Conservation (phyloP, 441 rosid genomes). For the Erodium moschatum region DNA sequence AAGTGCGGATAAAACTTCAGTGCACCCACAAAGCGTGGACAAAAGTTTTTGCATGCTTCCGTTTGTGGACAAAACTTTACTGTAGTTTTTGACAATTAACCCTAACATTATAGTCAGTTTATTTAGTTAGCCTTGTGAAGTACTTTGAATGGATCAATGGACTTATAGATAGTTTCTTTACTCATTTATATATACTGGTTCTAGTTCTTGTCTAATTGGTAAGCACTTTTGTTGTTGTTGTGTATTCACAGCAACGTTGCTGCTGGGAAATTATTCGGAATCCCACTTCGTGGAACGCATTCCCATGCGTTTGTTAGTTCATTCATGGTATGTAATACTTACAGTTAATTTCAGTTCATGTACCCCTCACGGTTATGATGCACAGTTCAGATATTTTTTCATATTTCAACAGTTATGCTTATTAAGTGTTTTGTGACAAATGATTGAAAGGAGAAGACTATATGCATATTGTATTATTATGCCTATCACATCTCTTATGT, state of each 20-base stretch:
- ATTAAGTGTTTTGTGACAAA: neutral
- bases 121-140: neutral
- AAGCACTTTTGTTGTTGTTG: slow-evolving; percentile 5
- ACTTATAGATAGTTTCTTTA: neutral
- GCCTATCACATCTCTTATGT: neutral
- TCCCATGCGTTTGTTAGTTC: slow-evolving; percentile 97
- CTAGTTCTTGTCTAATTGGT: neutral
- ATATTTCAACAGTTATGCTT: slow-evolving; percentile 2
- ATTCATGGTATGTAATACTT: slow-evolving; percentile 51
- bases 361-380: neutral
- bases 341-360: neutral
- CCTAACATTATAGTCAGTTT: neutral
- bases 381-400: neutral
- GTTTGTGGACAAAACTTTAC: no score
- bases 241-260: slow-evolving; percentile 68
- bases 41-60: no score
- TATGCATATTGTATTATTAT: neutral
- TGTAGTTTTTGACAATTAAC: no score
- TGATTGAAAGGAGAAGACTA: neutral
- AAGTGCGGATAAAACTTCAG: no score
- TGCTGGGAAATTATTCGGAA: slow-evolving; percentile 74
- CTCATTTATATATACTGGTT: neutral
- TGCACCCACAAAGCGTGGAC: no score
- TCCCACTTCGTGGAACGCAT: slow-evolving; percentile 90
- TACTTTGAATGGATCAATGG: neutral